phyloP scores from a whole-genome alignment of 1,139 yeast species.

The Pneumocystis jirovecii region DNA sequence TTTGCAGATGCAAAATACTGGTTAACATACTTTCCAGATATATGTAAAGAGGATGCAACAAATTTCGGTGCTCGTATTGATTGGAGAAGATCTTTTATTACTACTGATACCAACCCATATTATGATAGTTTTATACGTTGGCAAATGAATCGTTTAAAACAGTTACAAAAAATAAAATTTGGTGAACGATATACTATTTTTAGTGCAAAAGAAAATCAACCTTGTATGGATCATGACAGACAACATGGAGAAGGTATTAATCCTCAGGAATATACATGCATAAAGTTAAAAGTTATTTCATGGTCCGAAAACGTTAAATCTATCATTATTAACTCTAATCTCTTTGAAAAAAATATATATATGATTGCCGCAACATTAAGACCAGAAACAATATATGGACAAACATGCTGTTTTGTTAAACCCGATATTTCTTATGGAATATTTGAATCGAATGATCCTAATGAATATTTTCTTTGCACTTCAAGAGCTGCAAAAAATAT shows the following conservation, averaged over 20 bases:
- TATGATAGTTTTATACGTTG: constrained; percentile 92
- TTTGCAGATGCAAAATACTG: constrained; percentile 85
- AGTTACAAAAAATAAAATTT: constrained; percentile 78
- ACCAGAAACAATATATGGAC: constrained; percentile 99
- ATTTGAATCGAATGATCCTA: constrained; percentile 67
- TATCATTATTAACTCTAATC: constrained; percentile 25
- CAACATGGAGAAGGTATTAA: constrained; percentile 92
- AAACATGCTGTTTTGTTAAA: constrained; percentile 93
- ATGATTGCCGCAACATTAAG: constrained; percentile 94
- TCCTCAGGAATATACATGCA: constrained; percentile 92
- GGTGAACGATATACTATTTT: constrained; percentile 97
- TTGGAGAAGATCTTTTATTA: constrained; percentile 94
- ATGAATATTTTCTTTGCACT: constrained; percentile 67
- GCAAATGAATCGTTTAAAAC: constrained; percentile 86
- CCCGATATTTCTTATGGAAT: constrained; percentile 88
- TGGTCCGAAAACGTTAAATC: constrained; percentile 41
- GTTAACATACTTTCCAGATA: constrained; percentile 83
- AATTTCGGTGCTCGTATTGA: constrained; percentile 86
- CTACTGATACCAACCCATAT: constrained; percentile 90
- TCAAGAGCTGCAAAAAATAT: constrained; percentile 97
- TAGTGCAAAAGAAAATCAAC: constrained; percentile 96
- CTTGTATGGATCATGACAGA: constrained; percentile 99
- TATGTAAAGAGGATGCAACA: constrained; percentile 67
- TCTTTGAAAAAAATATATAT: constrained; percentile 44
- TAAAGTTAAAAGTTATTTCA: constrained; percentile 63